A percentile compares a stretch with the other conserved stretches of the same genome.
phyloP scores from a whole-genome alignment of 2,329 filamentous ascomycete genomes.

The Fusarium proliferatum region DNA sequence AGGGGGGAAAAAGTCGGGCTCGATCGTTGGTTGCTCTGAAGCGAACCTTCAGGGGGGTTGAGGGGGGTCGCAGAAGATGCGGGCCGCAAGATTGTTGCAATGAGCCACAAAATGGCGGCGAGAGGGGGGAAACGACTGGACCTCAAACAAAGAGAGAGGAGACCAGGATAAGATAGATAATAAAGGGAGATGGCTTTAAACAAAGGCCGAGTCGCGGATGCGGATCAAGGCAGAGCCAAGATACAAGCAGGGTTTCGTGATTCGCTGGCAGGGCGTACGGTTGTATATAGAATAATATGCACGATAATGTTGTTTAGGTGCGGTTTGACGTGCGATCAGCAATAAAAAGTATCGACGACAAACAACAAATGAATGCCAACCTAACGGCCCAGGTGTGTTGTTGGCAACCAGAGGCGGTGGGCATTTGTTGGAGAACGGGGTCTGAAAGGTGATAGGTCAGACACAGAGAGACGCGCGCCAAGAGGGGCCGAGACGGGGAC shows the following conservation, averaged over 20 bases:
- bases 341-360: conserved; percentile 33
- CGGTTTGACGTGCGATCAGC: conserved; percentile 37
- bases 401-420: conserved; percentile 41
- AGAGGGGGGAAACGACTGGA: conserved; percentile 19
- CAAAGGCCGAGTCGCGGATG: conserved; percentile 11
- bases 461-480: conserved; percentile 28
- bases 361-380: conserved; percentile 37
- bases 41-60: conserved; percentile 31
- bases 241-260: conserved; percentile 19
- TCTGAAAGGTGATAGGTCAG: conserved; percentile 39
- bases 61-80: conserved; percentile 38
- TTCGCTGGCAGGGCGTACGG: conserved; percentile 33
- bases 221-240: conserved; percentile 32
- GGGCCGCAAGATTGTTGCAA: conserved; percentile 35
- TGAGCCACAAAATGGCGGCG: conserved; percentile 43
- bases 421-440: conserved; percentile 24
- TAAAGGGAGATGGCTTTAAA: conserved; percentile 2
- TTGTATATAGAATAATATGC: conserved; percentile 9
- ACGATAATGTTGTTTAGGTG: conserved; percentile 27
- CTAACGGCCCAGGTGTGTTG: conserved; percentile 17
- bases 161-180: not conserved
- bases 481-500: conserved; percentile 31
- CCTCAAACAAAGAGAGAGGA: conserved; percentile 23
- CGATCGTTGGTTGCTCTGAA: conserved; percentile 31
- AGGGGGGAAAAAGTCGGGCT: conserved; percentile 24